phyloP scores from a whole-genome alignment of 257 asterid species.

The Plantago ovata region DNA sequence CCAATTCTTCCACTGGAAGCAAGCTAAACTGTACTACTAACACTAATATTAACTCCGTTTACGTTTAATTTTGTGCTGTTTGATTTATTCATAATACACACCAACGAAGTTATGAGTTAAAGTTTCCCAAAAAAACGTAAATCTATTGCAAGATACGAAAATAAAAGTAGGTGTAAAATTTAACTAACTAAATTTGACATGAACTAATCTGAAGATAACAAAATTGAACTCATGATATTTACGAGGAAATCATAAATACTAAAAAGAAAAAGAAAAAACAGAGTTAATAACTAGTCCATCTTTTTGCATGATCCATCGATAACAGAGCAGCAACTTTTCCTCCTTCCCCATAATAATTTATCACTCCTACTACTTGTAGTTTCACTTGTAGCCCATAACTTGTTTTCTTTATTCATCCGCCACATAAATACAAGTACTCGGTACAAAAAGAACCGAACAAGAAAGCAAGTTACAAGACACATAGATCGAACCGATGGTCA shows the following conservation, averaged over 20 bases:
- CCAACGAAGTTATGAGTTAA: no score
- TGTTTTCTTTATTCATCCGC: background rate
- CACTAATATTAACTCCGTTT: no score
- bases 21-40: background rate
- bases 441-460: slow-evolving; percentile 4
- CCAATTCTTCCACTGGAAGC: slow-evolving; percentile 14
- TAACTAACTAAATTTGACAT: no score
- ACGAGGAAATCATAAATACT: no score
- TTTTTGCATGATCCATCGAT: background rate
- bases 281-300: background rate
- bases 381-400: background rate
- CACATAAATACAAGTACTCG: background rate
- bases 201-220: no score
- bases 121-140: no score
- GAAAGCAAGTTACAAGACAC: background rate
- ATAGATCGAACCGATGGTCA: slow-evolving; percentile 24
- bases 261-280: no score
- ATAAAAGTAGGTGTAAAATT: no score
- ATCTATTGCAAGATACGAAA: no score
- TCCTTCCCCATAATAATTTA: background rate
- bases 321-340: background rate
- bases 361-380: background rate
- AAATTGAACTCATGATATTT: no score
- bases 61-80: no score
- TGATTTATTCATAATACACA: no score